phyloP scores from a whole-genome alignment of 495 filamentous ascomycete genomes.

The Aspergillus sclerotiicarbonarius region DNA sequence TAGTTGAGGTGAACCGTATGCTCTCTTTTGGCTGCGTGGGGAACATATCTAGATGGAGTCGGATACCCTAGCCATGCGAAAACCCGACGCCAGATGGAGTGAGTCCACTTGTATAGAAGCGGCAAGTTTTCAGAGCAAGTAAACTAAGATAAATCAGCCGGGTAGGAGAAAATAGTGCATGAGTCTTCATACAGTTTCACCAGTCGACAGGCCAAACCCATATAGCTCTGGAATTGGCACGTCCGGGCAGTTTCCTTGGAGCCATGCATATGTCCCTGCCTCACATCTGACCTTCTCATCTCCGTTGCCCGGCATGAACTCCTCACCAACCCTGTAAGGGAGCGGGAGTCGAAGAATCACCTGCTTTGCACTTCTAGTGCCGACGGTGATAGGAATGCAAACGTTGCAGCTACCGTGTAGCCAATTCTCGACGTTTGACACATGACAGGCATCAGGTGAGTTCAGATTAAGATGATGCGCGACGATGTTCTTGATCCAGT shows the following conservation, averaged over 20 bases:
- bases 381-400: slow-evolving; percentile 29
- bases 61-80: slow-evolving; percentile 23
- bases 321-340: slow-evolving; percentile 34
- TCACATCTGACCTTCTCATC: slow-evolving; percentile 37
- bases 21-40: slow-evolving; percentile 12
- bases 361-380: slow-evolving; percentile 7
- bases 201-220: slow-evolving; percentile 34
- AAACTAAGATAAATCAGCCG: slow-evolving; percentile 26
- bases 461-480: slow-evolving; percentile 25
- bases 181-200: slow-evolving; percentile 20
- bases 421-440: slow-evolving; percentile 27
- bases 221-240: slow-evolving; percentile 34
- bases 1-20: slow-evolving; percentile 19
- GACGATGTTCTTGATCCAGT: slow-evolving; percentile 15
- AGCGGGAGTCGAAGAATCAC: slow-evolving; percentile 34
- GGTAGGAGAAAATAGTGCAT: background rate
- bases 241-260: slow-evolving; percentile 30
- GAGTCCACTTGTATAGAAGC: slow-evolving; percentile 21
- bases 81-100: slow-evolving; percentile 22
- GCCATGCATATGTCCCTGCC: slow-evolving; percentile 29
- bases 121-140: slow-evolving; percentile 27
- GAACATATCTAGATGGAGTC: slow-evolving; percentile 24
- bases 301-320: slow-evolving; percentile 25
- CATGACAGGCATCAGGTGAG: slow-evolving; percentile 12
- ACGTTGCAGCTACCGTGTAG: slow-evolving; percentile 36